Base-by-base conservation (phyloP, 2,329 filamentous ascomycete species). In the Fusarium pininemorale region DNA sequence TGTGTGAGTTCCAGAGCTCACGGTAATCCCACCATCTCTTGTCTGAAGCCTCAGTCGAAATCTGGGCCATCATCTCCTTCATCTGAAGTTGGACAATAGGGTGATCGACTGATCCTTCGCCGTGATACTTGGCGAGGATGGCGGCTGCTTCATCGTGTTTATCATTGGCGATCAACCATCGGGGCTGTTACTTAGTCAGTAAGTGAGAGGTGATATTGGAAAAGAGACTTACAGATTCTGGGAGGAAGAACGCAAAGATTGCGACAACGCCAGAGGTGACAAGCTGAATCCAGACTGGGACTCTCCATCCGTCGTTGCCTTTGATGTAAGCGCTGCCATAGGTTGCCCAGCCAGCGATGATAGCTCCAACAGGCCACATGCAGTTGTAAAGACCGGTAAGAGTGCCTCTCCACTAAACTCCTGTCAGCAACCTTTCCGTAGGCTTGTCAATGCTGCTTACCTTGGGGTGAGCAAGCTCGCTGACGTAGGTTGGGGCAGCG, bases 11-110 rank as follows among this genome's bases (percentile, higher is more conserved):
- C 81, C 87, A 85, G 6, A 90, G 83, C 44, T 86, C 85, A 58
- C 84, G 82, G 77, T 89, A 90, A 78, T 90, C 87, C 84, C 85
- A 89, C 83, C 86, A 87, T 55, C 84, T 82, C 78, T 88, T 87
- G 69, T 87, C 86, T 2, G 84, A 83, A 18, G 83, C 84, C 28
- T 87, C 83, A 66, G 71, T 69, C n/a, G 82, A 79, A 32, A 85
- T 84, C 48, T 80, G 77, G 3, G 78, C 68, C 56, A 82, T 77
- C 73, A 85, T 84, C 64, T 86, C 84, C 37, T 77, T 78, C 60
- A 84, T 78, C 72, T 85, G 82, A 9, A 85, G 80, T 59, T 80
- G 78, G 10, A 85, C 84, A 20, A 85, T 78, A 1, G 82, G 80
- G 12, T 79, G 79, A 15, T 82, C 68, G 6, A 72, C 66, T 20